Evolutionary conservation across 331 rosid species (phyloP).

Genomic region (Pyracantha coccinea): DNA sequence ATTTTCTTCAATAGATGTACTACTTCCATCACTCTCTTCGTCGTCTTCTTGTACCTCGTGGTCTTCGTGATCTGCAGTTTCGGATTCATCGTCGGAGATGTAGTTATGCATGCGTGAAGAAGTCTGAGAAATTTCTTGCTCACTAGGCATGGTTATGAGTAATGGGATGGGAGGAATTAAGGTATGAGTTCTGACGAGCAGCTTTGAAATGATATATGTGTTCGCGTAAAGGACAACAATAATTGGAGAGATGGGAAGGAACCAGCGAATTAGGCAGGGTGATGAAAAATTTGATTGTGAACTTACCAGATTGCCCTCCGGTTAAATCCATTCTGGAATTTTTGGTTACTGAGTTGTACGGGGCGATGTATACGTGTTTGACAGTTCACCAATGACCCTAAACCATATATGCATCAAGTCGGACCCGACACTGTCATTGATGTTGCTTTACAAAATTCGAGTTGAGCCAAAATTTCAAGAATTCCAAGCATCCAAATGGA

Average conservation of each 20-base stretch:
- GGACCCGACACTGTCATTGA: background rate
- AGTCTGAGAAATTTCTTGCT: slow-evolving; percentile 13
- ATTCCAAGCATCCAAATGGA: background rate
- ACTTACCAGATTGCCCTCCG: slow-evolving; percentile 22
- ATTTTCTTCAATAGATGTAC: background rate
- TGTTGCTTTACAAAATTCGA: background rate
- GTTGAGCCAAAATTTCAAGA: background rate
- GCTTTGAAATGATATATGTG: background rate
- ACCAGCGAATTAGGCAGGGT: background rate
- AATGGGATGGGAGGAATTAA: background rate
- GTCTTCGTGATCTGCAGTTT: slow-evolving; percentile 9
- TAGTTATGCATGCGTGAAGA: slow-evolving; percentile 20
- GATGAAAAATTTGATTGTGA: slow-evolving; percentile 10
- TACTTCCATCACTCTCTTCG: background rate
- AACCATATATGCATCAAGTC: too few species aligned
- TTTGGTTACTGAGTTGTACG: background rate
- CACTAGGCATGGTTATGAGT: slow-evolving; percentile 35
- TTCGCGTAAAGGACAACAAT: background rate
- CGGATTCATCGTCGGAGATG: slow-evolving; percentile 14
- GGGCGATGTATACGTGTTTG: background rate
- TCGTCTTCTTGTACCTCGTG: background rate
- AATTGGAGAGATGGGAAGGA: slow-evolving; percentile 6
- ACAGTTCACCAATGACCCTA: background rate
- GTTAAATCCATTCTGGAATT: background rate
- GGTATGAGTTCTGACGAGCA: background rate